These are phyloP conservation scores for Endothia cerciana DNA, from an alignment of 2,329 filamentous ascomycete genomes.

Conservation along the genomic window DNA sequence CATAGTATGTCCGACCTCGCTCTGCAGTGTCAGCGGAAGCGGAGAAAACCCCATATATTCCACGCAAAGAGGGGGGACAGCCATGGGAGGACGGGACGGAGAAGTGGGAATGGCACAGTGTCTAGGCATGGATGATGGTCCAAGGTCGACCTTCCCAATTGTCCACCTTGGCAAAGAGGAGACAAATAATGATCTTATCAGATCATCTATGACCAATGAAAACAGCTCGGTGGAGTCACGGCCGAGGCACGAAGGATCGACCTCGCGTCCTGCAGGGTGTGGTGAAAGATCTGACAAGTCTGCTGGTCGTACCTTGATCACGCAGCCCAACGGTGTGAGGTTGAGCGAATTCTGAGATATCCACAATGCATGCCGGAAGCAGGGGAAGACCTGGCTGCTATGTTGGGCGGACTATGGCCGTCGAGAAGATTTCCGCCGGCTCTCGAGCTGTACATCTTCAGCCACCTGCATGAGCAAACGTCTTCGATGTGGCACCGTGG, in stretches of 20 bases:
- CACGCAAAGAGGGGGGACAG: slow-evolving; percentile 3
- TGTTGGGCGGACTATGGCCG: background rate
- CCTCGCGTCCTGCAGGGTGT: slow-evolving; percentile 10
- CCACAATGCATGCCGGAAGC: background rate
- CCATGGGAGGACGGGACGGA: background rate
- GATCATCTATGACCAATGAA: slow-evolving; percentile 34
- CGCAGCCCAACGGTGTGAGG: slow-evolving; percentile 11
- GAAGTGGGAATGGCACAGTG: slow-evolving; percentile 2
- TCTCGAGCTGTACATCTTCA: background rate
- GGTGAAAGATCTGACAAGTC: slow-evolving; percentile 27
- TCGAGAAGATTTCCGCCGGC: too few species aligned
- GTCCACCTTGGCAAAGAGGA: slow-evolving; percentile 13
- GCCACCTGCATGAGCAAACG: background rate
- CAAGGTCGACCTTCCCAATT: slow-evolving; percentile 15
- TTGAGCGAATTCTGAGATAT: background rate
- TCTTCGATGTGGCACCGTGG: background rate
- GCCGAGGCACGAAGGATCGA: slow-evolving; percentile 18
- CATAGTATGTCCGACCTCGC: slow-evolving; percentile 24
- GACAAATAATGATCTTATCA: slow-evolving; percentile 32
- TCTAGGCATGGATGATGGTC: slow-evolving; percentile 20
- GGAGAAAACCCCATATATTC: slow-evolving; percentile 17
- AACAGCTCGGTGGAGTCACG: background rate
- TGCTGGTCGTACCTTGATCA: slow-evolving; percentile 13
- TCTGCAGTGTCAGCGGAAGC: slow-evolving; percentile 23
- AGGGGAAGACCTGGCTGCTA: slow-evolving; percentile 5